Base-by-base conservation (phyloP, 352 stramenopile genomes). In the Globisporangium spinosum region DNA sequence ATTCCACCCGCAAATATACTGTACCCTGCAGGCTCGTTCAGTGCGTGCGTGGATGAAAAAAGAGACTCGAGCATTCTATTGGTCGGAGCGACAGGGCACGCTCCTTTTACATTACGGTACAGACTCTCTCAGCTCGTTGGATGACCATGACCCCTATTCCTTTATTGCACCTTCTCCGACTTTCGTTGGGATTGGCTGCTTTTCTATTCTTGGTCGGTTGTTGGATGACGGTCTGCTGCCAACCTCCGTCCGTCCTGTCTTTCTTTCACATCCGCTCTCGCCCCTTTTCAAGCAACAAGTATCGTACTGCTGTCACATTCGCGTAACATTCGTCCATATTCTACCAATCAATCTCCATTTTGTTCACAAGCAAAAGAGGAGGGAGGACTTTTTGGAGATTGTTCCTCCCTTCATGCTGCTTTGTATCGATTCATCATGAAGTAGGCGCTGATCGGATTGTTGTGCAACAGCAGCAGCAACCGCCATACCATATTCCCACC, bases 221-320 rank as follows among this genome's bases (percentile, higher is more conserved):
- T 13, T 17, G 49, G 20, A 27, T 55, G 23, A 29, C 38, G 58
- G 34, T 10, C 9, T 10, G 10, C 12, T 43, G 8, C 12, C 8
- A 38, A 43, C 35, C 35, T 43, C 35, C 35, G 12, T 43, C 35
- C 35, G 10, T 43, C 35, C 35, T 43, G 35, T 58, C 23, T 13
- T n/a, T 34, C 2, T 32, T 2, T 32, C 2, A n/a, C 23, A 38
- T 10, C 23, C 12, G 35, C 10, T 43, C 10, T 12, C 25, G 4
- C 23, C 49, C 49, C n/a, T 29, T 57, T 32, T 32, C 10, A 40
- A 20, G n/a, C n/a, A 32, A 10, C n/a, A n/a, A 22, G 35, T 64
- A 40, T 55, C 22, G 58, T 7, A 32, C n/a, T 63, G 15, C 25
- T 64, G 40, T 57, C 59, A 64, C 59, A 64, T 64, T 64, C 59